Evolutionary conservation across 1,139 yeast species (phyloP).

Genomic region (Candida buenavistaensis): DNA sequence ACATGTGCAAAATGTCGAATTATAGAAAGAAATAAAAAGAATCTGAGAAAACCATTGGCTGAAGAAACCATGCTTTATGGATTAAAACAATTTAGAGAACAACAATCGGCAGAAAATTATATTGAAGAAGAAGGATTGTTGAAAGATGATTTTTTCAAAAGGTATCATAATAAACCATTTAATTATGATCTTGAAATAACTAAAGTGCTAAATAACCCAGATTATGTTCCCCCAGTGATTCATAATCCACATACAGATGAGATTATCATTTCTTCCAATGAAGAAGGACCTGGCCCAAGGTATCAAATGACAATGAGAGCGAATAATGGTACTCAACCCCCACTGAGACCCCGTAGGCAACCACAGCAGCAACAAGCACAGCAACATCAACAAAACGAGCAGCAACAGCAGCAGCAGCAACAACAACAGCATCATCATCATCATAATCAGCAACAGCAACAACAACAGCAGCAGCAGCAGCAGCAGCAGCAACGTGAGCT

Average conservation of each 20-base stretch:
- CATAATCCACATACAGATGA: slow-evolving; percentile 9
- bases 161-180: slow-evolving; percentile 19
- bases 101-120: slow-evolving; percentile 37
- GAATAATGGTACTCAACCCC: slow-evolving; percentile 1
- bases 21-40: slow-evolving; percentile 51
- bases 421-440: slow-evolving; percentile 7
- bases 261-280: slow-evolving; percentile 7
- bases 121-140: slow-evolving; percentile 40
- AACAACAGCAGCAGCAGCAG: slow-evolving; percentile 1
- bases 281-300: slow-evolving; percentile 10
- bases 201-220: slow-evolving; percentile 17
- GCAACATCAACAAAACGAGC: slow-evolving; percentile 10
- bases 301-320: slow-evolving; percentile 12
- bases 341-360: slow-evolving; percentile 1
- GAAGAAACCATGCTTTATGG: slow-evolving; percentile 52
- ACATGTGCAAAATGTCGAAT: slow-evolving; percentile 63
- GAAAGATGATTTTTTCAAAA: slow-evolving; percentile 27
- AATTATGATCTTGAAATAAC: slow-evolving; percentile 18
- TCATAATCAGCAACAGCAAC: slow-evolving; percentile 6
- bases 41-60: slow-evolving; percentile 47
- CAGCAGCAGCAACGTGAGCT: slow-evolving; percentile 1
- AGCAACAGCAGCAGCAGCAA: slow-evolving; percentile 6
- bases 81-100: slow-evolving; percentile 49
- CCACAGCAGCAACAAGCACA: slow-evolving; percentile 1
- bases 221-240: slow-evolving; percentile 17